These are phyloP conservation scores for Yamadazyma sp. DNA, from an alignment of 805 yeast genomes.

Conservation along the genomic window DNA sequence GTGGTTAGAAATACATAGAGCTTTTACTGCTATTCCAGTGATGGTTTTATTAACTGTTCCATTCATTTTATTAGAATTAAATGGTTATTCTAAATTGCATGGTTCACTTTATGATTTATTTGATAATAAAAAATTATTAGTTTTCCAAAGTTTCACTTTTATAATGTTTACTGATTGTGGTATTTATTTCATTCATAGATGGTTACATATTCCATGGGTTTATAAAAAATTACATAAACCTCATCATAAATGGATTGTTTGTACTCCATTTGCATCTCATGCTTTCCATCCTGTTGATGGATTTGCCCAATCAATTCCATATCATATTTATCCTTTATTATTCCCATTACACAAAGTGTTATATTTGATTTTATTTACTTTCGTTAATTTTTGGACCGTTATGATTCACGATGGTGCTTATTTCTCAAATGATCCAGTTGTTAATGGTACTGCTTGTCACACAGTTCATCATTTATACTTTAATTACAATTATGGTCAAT, in stretches of 20 bases:
- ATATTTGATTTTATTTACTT: constrained; percentile 77
- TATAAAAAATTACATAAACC: constrained; percentile 92
- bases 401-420: constrained; percentile 99
- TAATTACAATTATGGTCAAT: constrained; percentile 98
- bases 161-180: constrained; percentile 92
- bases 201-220: constrained; percentile 88
- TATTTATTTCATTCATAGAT: constrained; percentile 86
- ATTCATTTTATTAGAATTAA: constrained; percentile 81
- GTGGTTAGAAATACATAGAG: constrained; percentile 75
- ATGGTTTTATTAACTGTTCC: constrained; percentile 90
- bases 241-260: constrained; percentile 98
- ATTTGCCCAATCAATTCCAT: constrained; percentile 87
- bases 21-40: constrained; percentile 75
- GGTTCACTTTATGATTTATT: constrained; percentile 56
- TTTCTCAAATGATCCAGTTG: constrained; percentile 85
- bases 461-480: constrained; percentile 95
- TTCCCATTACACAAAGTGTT: constrained; percentile 90
- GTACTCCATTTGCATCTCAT: constrained; percentile 97
- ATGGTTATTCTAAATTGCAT: constrained; percentile 80
- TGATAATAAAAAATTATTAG: constrained; percentile 66
- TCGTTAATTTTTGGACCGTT: constrained; percentile 97
- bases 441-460: constrained; percentile 98
- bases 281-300: constrained; percentile 99
- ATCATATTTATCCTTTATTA: constrained; percentile 85
- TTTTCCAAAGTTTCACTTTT: constrained; percentile 71